phyloP scores from a whole-genome alignment of 2,329 filamentous ascomycete genomes.

The Colletotrichum limetticola region DNA sequence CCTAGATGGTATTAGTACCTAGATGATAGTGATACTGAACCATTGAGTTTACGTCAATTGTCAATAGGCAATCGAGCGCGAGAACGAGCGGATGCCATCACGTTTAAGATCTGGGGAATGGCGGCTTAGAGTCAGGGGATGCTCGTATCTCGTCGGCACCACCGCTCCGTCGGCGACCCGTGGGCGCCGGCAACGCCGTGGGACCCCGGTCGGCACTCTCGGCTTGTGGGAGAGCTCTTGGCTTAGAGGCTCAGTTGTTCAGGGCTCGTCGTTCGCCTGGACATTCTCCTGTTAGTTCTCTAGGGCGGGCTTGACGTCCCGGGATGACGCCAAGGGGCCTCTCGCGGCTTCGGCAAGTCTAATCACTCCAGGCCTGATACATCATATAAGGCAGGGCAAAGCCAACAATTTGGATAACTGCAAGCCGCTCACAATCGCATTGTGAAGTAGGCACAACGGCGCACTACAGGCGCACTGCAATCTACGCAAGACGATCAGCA shows the following conservation, averaged over 20 bases:
- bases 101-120: slow-evolving; percentile 24
- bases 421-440: not conserved
- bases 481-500: slow-evolving; percentile 23
- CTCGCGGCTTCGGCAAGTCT: not conserved
- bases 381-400: not conserved
- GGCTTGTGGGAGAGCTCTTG: slow-evolving; percentile 30
- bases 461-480: slow-evolving; percentile 2
- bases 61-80: not conserved
- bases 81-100: not conserved
- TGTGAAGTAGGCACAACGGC: slow-evolving; percentile 15
- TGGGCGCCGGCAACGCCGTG: slow-evolving; percentile 14
- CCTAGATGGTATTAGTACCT: not conserved
- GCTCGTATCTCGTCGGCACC: slow-evolving; percentile 25
- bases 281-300: not conserved
- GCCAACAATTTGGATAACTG: not conserved
- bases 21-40: not conserved
- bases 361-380: not conserved
- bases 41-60: not conserved
- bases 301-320: not conserved
- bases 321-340: not conserved
- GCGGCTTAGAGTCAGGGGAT: slow-evolving; percentile 21
- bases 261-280: not conserved
- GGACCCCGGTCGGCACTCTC: slow-evolving; percentile 22
- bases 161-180: slow-evolving; percentile 16
- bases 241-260: not conserved